A percentile compares a stretch with the other conserved stretches of the same genome.
Conservation (phyloP, 2,329 filamentous ascomycete species). For the Fusarium concolor region DNA sequence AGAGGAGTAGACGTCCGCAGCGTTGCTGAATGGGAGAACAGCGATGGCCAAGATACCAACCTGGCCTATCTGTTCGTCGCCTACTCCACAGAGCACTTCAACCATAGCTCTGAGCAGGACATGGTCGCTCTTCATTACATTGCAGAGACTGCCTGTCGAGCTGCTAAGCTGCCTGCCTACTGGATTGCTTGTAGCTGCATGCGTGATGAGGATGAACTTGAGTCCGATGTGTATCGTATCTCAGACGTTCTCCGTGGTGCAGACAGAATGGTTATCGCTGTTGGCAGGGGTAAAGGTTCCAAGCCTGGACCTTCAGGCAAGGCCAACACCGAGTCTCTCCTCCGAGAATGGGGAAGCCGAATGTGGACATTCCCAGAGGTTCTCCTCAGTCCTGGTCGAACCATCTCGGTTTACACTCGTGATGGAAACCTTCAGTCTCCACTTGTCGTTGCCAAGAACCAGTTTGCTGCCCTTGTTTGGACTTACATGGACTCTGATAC, state of each 20-base stretch:
- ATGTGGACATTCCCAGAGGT: constrained; percentile 48
- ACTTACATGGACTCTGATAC: constrained; percentile 43
- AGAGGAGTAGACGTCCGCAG: constrained; percentile 40
- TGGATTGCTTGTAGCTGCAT: constrained; percentile 47
- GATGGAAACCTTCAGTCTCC: constrained; percentile 38
- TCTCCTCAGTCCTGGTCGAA: constrained; percentile 43
- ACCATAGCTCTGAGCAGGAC: constrained; percentile 36
- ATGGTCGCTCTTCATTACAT: constrained; percentile 45
- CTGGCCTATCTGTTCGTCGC: constrained; percentile 44
- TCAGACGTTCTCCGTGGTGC: constrained; percentile 45
- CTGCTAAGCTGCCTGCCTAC: constrained; percentile 43
- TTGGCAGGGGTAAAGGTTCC: constrained; percentile 36
- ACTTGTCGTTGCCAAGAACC: constrained; percentile 47
- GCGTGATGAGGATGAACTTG: constrained; percentile 41
- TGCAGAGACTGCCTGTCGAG: constrained; percentile 44
- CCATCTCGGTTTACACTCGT: constrained; percentile 43
- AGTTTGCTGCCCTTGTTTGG: constrained; percentile 50
- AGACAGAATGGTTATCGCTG: constrained; percentile 42
- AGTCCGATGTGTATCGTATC: constrained; percentile 45
- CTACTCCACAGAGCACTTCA: constrained; percentile 45
- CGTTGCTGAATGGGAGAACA: constrained; percentile 42
- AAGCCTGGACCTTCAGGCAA: constrained; percentile 19
- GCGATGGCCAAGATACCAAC: constrained; percentile 33
- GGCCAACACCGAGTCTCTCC: constrained; percentile 37
- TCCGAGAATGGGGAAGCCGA: constrained; percentile 46